A percentile compares a stretch with the other conserved stretches of the same genome.
Evolutionary conservation across 805 yeast genomes (phyloP).

Genomic region (Lipomyces kockii): DNA sequence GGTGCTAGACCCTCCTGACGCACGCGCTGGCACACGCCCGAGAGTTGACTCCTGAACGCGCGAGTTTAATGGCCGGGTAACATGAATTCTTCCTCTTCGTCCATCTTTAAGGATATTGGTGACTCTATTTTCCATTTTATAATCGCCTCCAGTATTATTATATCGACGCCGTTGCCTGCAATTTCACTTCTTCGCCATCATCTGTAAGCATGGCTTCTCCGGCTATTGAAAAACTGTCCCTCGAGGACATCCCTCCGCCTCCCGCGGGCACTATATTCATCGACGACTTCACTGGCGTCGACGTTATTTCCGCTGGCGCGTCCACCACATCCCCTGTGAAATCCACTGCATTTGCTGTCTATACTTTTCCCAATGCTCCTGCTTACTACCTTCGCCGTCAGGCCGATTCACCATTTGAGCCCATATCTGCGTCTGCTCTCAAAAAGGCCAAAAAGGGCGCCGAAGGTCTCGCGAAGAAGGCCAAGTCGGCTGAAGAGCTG

Average conservation of each 20-base stretch:
- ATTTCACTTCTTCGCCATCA: neutral
- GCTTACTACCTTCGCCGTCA: constrained; percentile 60
- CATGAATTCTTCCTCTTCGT: neutral
- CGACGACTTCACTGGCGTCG: constrained; percentile 74
- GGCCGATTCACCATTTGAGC: constrained; percentile 67
- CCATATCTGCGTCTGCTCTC: constrained; percentile 85
- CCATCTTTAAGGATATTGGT: no score
- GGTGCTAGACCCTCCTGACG: neutral
- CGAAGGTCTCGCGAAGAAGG: constrained; percentile 84
- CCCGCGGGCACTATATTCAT: constrained; percentile 49
- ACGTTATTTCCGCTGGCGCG: constrained; percentile 63
- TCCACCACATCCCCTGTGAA: constrained; percentile 60
- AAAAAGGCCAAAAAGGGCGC: constrained; percentile 97
- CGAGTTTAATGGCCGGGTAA: neutral
- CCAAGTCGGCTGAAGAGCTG: constrained; percentile 57
- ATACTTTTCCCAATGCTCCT: constrained; percentile 47
- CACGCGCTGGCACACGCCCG: neutral
- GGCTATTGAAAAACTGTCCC: constrained; percentile 6
- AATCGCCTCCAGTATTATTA: neutral
- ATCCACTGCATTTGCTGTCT: constrained; percentile 82
- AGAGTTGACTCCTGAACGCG: neutral
- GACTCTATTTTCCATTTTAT: neutral
- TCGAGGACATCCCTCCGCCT: constrained; percentile 19
- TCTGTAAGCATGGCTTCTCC: neutral
- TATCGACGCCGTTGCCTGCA: neutral